Conservation (phyloP, 371 early-diverging fungal genomes). For the Mucor racemosus region DNA sequence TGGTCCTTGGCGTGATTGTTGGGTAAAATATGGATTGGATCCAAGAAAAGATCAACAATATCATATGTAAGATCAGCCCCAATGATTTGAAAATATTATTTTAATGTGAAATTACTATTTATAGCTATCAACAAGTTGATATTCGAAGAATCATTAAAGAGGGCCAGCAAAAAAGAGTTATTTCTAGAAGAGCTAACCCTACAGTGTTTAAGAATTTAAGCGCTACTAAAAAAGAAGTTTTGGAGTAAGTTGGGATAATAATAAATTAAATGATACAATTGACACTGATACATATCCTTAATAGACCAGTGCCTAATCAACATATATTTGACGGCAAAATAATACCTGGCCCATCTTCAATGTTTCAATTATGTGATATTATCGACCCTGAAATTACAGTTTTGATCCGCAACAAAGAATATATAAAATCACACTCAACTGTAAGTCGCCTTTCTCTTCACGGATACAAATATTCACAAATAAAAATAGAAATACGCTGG, state of each 20-base stretch:
- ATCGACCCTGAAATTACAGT: conserved; percentile 28
- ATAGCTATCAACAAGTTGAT: conserved; percentile 10
- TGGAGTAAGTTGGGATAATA: neutral
- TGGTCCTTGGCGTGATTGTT: conserved; percentile 70
- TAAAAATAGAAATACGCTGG: conserved; percentile 14
- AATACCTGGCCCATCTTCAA: neutral
- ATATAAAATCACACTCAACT: conserved; percentile 9
- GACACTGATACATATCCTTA: neutral
- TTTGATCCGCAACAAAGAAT: conserved; percentile 19
- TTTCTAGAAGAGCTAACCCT: neutral
- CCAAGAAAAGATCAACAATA: conserved; percentile 54
- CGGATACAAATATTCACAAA: neutral
- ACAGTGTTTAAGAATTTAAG: neutral
- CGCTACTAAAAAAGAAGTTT: neutral
- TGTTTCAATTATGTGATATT: conserved; percentile 33
- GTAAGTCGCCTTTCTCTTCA: neutral
- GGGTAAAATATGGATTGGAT: conserved; percentile 68
- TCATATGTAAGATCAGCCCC: conserved; percentile 36
- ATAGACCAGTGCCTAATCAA: neutral
- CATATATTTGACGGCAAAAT: conserved; percentile 29
- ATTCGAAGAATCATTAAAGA: neutral
- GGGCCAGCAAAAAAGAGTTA: neutral
- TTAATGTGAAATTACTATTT: neutral
- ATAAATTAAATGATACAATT: neutral
- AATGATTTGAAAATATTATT: neutral